A percentile compares a stretch with the other conserved stretches of the same genome.
Evolutionary conservation across 2,329 filamentous ascomycete species (phyloP).

Genomic region (Neopestalotiopsis rosae): DNA sequence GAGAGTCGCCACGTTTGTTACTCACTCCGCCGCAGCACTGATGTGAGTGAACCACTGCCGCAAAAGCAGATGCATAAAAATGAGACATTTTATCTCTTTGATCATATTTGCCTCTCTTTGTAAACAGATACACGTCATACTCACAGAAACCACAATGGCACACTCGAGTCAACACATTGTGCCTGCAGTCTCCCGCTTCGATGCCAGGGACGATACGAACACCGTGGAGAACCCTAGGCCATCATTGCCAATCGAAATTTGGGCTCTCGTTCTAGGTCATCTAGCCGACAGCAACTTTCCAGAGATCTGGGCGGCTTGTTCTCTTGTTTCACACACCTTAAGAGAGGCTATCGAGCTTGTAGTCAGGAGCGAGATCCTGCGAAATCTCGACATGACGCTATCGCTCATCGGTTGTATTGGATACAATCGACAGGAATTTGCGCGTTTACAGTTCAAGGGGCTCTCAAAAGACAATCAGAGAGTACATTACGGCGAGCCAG

Average conservation of each 20-base stretch:
- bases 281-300: constrained; percentile 20
- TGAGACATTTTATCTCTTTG: background rate
- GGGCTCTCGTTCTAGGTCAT: constrained; percentile 12
- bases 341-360: constrained; percentile 16
- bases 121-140: too few species aligned
- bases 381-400: constrained; percentile 13
- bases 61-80: background rate
- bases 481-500: constrained; percentile 11
- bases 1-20: background rate
- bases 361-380: constrained; percentile 13
- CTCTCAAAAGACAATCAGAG: constrained; percentile 17
- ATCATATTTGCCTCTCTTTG: too few species aligned
- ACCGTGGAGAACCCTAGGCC: background rate
- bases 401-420: constrained; percentile 13
- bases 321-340: constrained; percentile 8
- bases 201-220: background rate
- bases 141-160: too few species aligned
- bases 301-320: constrained; percentile 14
- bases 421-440: background rate
- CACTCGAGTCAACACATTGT: background rate
- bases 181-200: background rate
- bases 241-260: constrained; percentile 18
- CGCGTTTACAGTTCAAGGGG: constrained; percentile 10
- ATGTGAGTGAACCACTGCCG: background rate
- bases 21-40: background rate